Conservation (phyloP, 2,329 filamentous ascomycete species). For the Colletotrichum noveboracense region DNA sequence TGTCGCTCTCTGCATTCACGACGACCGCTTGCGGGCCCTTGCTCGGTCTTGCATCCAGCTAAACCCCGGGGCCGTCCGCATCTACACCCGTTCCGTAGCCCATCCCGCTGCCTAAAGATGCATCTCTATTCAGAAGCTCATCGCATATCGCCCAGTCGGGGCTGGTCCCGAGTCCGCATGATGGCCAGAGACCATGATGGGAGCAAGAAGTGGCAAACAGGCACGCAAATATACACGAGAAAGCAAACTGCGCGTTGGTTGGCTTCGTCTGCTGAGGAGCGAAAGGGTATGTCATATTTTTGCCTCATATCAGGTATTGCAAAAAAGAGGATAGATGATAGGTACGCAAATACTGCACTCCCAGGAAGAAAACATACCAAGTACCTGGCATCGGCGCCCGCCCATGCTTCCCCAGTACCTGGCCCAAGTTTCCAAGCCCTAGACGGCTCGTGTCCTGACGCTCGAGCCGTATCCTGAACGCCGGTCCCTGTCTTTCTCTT, state of each 20-base stretch:
- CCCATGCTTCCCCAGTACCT: background rate
- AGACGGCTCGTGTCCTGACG: background rate
- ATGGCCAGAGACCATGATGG: background rate
- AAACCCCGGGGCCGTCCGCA: background rate
- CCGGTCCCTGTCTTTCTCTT: background rate
- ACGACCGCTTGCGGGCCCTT: background rate
- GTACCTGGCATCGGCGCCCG: slow-evolving; percentile 1
- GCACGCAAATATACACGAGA: background rate
- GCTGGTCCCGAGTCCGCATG: background rate
- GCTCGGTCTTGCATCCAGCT: background rate
- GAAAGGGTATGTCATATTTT: background rate
- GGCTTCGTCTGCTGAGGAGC: background rate
- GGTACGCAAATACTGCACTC: background rate
- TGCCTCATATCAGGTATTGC: background rate
- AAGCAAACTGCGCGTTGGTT: background rate
- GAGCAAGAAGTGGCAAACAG: background rate
- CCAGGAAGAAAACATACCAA: background rate
- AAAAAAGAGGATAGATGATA: background rate
- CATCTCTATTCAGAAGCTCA: background rate
- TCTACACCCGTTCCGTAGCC: background rate
- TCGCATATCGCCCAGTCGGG: background rate
- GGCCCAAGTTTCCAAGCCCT: background rate
- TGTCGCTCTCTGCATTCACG: background rate
- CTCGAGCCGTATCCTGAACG: background rate
- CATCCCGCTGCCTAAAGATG: background rate